Evolutionary conservation across 1,139 yeast species (phyloP), one percentile per base, ranked within the genome.

Genomic region (Diutina catenulata): DNA sequence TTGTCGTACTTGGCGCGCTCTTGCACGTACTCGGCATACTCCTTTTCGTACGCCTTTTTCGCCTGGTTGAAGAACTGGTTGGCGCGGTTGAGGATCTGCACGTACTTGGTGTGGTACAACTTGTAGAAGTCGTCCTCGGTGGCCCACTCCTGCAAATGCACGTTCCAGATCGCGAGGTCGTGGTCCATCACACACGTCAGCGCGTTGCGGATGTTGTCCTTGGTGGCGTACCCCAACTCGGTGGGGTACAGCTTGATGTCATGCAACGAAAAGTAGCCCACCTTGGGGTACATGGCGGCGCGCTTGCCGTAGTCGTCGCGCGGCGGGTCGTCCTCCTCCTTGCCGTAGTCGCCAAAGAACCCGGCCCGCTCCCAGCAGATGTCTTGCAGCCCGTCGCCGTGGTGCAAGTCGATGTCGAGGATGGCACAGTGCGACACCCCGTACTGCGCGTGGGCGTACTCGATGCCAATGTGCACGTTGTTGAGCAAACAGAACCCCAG

Each of bases 321-420:
- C 13, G 74, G 62, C 32, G 29, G 28, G 21, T 21, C 74, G 31
- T 63, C 64, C 28, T 57, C 66, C 36, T 59, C 64, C 44, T 63
- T 64, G 13, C 74, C 74, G 46, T 64, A 66, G 41, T 72, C 75
- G 2, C 75, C 73, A 9, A 56, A 52, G 46, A 74, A 69, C 0
- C 84, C 83, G 0, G 84, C 82, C 46, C 82, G 64, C 48, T 78
- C 80, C 88, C 91, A 83, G 47, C 93, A 78, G 21, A 84, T 80
- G 55, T 83, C 94, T 50, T 84, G 95, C 5, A 84, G 74, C 4
- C 95, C 95, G 55, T 84, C 95, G n/a, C 95, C 95, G 51, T 84
- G 95, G 51, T 84, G 95, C 38, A 84, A 64, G 55, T 84, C 95
- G 44, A 84, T 80, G 53, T 84, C 95, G 27, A 84, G 60, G 21